Conservation (phyloP, 768 basidiomycete genomes). For the Russula abietina region DNA sequence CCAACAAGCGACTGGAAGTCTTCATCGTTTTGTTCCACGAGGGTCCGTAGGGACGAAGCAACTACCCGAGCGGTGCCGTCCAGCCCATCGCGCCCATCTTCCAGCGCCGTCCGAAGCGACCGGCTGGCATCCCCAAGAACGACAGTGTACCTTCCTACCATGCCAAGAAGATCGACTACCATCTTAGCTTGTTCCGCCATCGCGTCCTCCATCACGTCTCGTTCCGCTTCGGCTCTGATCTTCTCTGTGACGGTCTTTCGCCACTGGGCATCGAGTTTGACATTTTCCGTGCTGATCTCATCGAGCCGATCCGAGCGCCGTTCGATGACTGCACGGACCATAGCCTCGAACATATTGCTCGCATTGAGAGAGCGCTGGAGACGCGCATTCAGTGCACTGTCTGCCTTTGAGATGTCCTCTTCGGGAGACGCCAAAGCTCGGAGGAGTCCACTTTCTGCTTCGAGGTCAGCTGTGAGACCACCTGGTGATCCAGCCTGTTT, state of each 20-base stretch:
- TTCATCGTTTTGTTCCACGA: slow-evolving; percentile 65
- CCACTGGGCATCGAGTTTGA: slow-evolving; percentile 63
- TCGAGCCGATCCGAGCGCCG: slow-evolving; percentile 74
- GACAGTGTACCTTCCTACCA: slow-evolving; percentile 74
- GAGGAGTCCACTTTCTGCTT: slow-evolving; percentile 67
- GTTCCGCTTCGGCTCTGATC: slow-evolving; percentile 57
- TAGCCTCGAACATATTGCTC: slow-evolving; percentile 77
- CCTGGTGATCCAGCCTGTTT: slow-evolving; percentile 35
- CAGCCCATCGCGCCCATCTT: slow-evolving; percentile 36
- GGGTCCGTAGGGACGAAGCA: slow-evolving; percentile 43
- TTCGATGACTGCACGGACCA: slow-evolving; percentile 76
- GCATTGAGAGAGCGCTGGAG: slow-evolving; percentile 69
- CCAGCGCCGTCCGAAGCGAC: slow-evolving; percentile 38
- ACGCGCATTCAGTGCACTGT: slow-evolving; percentile 52
- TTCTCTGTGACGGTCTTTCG: slow-evolving; percentile 68
- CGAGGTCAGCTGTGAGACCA: slow-evolving; percentile 49
- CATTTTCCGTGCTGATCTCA: slow-evolving; percentile 57
- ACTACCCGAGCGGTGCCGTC: slow-evolving; percentile 42
- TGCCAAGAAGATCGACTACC: slow-evolving; percentile 66
- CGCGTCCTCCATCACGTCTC: slow-evolving; percentile 55
- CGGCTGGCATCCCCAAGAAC: slow-evolving; percentile 55
- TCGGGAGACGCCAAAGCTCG: slow-evolving; percentile 62
- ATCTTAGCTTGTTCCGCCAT: slow-evolving; percentile 60
- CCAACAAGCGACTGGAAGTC: slow-evolving; percentile 63
- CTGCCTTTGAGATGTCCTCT: slow-evolving; percentile 55